Base-by-base conservation (phyloP, 768 basidiomycete species). In the Amanita exitialis region DNA sequence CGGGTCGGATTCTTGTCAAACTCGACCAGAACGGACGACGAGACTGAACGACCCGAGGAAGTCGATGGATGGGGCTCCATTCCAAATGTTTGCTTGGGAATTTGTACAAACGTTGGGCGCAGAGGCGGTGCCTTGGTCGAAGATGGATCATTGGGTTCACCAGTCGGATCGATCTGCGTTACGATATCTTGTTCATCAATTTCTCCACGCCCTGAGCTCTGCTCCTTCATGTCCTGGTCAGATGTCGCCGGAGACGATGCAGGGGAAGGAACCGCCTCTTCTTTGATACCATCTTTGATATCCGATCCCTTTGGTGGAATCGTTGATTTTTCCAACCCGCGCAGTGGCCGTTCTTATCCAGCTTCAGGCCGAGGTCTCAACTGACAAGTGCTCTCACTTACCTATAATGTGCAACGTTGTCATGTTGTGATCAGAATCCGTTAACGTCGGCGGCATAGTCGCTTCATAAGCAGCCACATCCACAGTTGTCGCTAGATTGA, bases 41-140 rank as follows among this genome's bases (percentile, higher is more conserved):
- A 53, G 44, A 53, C 57, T 6, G 65, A 65, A 23, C 61, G 54
- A 13, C 59, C 57, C 2, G 66, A 62, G 18, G 55, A 54, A 2
- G 51, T 56, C 15, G 62, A 56, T 30, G 61, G 57, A 18, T 56
- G 46, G 44, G 56, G 38, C 39, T 69, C 68, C 38, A 62, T 56
- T 9, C 57, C 43, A 49, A 71, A 71, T n/a, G 63, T 56, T 38
- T 49, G 47, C 37, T 56, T 57, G 10, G 62, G 68, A 36, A 62
- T 65, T 3, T 70, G 71, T 18, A 75, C 64, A 53, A 61, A 70
- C 10, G 66, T 72, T 5, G 73, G 73, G 2, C 72, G 67, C 9
- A 15, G 7, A 44, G 28, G 13, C 13, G 2, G 10, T n/a, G 13
- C 12, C 16, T 46, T 18, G 18, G 7, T 9, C 30, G 6, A 3